phyloP scores from a whole-genome alignment of 768 basidiomycete species.

The Suillus sp. region DNA sequence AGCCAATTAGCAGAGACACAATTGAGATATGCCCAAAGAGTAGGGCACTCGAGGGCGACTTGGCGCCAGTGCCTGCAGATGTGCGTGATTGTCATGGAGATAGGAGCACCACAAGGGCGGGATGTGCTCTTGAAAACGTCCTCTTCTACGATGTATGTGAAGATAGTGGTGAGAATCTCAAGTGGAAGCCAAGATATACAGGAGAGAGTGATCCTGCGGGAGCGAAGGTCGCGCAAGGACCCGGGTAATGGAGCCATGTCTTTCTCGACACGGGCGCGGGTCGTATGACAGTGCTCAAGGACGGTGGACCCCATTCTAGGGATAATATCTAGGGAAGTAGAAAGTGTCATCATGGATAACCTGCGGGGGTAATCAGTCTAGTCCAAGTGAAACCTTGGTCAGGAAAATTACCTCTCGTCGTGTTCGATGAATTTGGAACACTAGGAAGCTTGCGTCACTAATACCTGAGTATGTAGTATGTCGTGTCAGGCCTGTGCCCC shows the following conservation, averaged over 20 bases:
- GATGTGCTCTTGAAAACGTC: background rate
- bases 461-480: background rate
- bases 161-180: slow-evolving; percentile 26
- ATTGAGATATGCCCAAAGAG: slow-evolving; percentile 54
- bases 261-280: slow-evolving; percentile 18
- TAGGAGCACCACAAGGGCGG: slow-evolving; percentile 12
- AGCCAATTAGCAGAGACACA: slow-evolving; percentile 40
- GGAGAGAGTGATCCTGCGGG: slow-evolving; percentile 20
- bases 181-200: slow-evolving; percentile 24
- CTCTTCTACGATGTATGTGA: slow-evolving; percentile 11
- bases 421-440: background rate
- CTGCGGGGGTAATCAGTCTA: background rate
- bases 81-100: slow-evolving; percentile 53
- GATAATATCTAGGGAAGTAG: background rate
- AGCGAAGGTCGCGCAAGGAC: slow-evolving; percentile 19
- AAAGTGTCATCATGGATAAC: background rate
- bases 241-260: slow-evolving; percentile 19
- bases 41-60: slow-evolving; percentile 50
- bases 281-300: background rate
- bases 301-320: background rate
- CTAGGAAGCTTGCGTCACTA: slow-evolving; percentile 18
- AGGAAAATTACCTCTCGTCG: background rate
- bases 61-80: slow-evolving; percentile 63
- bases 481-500: background rate
- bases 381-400: background rate